Base-by-base conservation (phyloP, 148 eudicot species). In the Rhododendron vialii region DNA sequence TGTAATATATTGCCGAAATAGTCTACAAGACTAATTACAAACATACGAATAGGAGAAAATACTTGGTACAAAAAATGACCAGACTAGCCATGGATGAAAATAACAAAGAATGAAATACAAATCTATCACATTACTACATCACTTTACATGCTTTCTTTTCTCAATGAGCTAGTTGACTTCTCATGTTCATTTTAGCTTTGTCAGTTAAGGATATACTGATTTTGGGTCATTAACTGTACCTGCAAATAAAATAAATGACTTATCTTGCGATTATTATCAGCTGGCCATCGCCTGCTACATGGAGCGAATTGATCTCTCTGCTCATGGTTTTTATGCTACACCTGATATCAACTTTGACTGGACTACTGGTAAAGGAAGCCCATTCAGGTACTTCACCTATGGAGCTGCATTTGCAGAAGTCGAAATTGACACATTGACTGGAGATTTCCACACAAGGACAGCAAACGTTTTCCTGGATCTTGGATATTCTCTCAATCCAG, bases 391-490 rank as follows among this genome's bases (percentile, higher is more conserved):
- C 90, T 95, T 93, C 92, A 97, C 99, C 51, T 93, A 93, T 88
- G 98, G 99, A 78, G 98, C 98, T 88, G 95, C 99, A 77, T 95
- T 95, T 92, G 92, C 98, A 10, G 99, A 97, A 92, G 95, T 97
- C 22, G 98, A 97, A 87, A 92, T 97, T 57, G 99, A 95, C 89
- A 92, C 98, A 82, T 90, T 97, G 90, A 93, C 93, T 20, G 99
- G 99, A 87, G 98, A 97, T 90, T 97, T 95, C 92, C 96, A 95
- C 85, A 94, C 99, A 45, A 97, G 98, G 88, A 88, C 90, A 63
- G 98, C 99, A 35, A 88, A 97, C 82, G 88, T 97, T 73, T 61
- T 92, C 83, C 87, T 97, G 81, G 99, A 97, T 93, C 98, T 97
- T 83, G 99, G 99, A 82, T 87, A 87, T 88, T 95, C 99, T 57